A percentile compares a stretch with the other conserved stretches of the same genome.
phyloP scores from a whole-genome alignment of 345 rosid genomes.

The Populus alba region DNA sequence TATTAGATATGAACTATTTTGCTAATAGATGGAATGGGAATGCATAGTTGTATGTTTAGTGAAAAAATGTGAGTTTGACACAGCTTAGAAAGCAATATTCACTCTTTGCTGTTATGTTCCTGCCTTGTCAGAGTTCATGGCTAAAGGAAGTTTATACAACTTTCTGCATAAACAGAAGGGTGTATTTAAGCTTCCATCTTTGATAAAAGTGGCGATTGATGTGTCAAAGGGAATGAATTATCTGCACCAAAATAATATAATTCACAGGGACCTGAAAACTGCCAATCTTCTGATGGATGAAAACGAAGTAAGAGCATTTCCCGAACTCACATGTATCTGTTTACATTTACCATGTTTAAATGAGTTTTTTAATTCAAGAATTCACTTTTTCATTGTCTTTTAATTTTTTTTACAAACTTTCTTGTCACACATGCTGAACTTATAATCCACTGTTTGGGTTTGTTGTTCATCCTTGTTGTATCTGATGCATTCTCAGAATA shows the following conservation, averaged over 20 bases:
- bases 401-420: neutral
- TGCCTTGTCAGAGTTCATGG: conserved; percentile 80
- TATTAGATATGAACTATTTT: conserved; percentile 12
- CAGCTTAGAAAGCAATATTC: conserved; percentile 11
- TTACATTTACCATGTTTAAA: neutral
- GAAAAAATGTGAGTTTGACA: conserved; percentile 13
- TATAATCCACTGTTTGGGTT: neutral
- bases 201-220: conserved; percentile 82
- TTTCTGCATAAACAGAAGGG: conserved; percentile 84
- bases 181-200: conserved; percentile 66
- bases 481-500: neutral
- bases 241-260: conserved; percentile 91
- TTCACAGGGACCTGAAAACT: conserved; percentile 93
- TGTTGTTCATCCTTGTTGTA: neutral
- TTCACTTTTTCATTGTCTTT: neutral
- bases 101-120: conserved; percentile 16
- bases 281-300: conserved; percentile 99
- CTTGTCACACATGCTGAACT: neutral
- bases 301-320: conserved; percentile 64
- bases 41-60: conserved; percentile 8
- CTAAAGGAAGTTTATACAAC: conserved; percentile 84
- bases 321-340: neutral
- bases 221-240: conserved; percentile 95
- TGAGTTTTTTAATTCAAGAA: conserved; percentile 3
- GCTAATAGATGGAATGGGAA: conserved; percentile 17